Evolutionary conservation across 73 alveolate genomes (phyloP).

Genomic region (Paramecium pentaurelia): DNA sequence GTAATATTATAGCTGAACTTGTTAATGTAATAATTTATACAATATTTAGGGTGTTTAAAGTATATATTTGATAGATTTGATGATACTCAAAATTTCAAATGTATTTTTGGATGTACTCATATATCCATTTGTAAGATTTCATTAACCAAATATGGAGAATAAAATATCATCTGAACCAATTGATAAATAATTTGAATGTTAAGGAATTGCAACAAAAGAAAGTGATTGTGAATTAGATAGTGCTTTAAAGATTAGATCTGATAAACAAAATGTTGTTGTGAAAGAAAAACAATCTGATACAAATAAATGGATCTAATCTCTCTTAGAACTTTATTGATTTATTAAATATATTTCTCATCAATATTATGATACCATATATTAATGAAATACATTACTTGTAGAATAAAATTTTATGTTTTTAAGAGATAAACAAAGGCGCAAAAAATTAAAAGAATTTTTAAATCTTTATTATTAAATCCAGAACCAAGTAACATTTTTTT

Average conservation of each 20-base stretch:
- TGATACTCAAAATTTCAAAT: background rate
- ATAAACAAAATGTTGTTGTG: background rate
- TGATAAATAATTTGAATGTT: background rate
- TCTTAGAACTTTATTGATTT: background rate
- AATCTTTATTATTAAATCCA: background rate
- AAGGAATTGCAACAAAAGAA: background rate
- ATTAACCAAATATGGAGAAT: background rate
- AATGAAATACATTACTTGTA: too few relatives aligned
- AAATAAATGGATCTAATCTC: background rate
- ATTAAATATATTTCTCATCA: background rate
- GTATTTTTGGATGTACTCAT: background rate
- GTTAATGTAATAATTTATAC: background rate
- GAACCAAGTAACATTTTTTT: background rate
- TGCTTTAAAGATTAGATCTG: background rate
- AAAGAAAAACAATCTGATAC: background rate
- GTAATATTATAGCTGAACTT: background rate
- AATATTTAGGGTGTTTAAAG: background rate
- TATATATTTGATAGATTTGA: background rate
- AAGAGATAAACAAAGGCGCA: background rate
- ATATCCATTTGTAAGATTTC: background rate
- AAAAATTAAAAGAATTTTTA: conserved; percentile 8
- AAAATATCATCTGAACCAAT: background rate
- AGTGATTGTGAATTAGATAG: background rate
- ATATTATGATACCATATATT: background rate
- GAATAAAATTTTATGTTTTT: background rate